Base-by-base conservation (phyloP, 768 basidiomycete species). In the Leccinum imitatum region DNA sequence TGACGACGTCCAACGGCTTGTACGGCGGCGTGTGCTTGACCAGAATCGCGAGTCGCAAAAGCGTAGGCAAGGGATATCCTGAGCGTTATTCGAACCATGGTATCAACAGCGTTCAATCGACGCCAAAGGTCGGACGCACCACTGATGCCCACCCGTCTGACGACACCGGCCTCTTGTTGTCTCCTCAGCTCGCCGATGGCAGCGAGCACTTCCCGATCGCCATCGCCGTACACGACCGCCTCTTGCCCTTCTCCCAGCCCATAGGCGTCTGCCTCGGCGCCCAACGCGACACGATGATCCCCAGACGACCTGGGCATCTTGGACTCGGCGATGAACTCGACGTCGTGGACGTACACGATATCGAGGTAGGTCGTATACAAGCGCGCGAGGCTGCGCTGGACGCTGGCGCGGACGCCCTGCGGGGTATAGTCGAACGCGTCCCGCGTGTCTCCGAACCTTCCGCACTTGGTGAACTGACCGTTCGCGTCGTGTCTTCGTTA, bases 61-160 rank as follows among this genome's bases (percentile, higher is more conserved):
- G 80, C 0, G 88, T 87, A 9, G 92, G 87, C 25, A 95, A 79
- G 11, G 92, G 91, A 64, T 86, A 93, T 1, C 90, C 93, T 93
- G 21, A 4, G 8, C 3, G 31, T 86, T 91, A 1, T 89, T 93
- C 92, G 19, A 5, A 2, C 6, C 11, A 37, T 54, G 3, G 5
- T 1, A 17, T 23, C 35, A 6, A 4, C 11, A 14, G n/a, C 53
- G 31, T 21, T 37, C 13, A 13, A 17, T 8, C 3, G 17, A 8
- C 13, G 15, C 30, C n/a, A 53, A 2, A 17, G 4, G 7, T 9
- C 15, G 15, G 19, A 64, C 67, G 63, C 67, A 89, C 93, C 92
- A 62, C 88, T 86, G 64, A 95, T 89, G 10, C 94, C 93, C 58
- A 95, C 84, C 44, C 85, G 76, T 69, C 76, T 84, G 63, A 95